phyloP scores from a whole-genome alignment of 306 rosid genomes.

The Cicer judaicum region DNA sequence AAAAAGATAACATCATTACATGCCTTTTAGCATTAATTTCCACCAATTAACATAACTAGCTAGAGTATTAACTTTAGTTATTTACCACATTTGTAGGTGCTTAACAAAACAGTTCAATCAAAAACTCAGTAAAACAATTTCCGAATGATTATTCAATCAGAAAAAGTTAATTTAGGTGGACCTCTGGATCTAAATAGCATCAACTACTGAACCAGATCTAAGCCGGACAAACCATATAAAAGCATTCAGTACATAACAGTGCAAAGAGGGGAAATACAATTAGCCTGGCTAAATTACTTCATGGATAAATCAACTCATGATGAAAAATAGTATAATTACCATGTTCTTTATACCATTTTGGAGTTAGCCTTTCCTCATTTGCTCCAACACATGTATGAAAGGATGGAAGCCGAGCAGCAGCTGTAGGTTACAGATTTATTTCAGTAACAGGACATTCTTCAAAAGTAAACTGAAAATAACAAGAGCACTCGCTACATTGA shows the following conservation, averaged over 20 bases:
- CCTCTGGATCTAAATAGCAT: conserved; percentile 32
- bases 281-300: background rate
- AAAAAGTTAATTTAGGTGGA: conserved; percentile 9
- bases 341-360: conserved; percentile 93
- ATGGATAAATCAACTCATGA: conserved; percentile 11
- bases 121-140: conserved; percentile 14
- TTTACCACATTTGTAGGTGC: background rate
- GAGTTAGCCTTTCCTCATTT: conserved; percentile 89
- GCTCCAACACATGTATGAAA: conserved; percentile 98
- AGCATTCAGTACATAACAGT: conserved; percentile 19
- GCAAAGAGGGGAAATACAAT: conserved; percentile 18
- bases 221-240: conserved; percentile 31
- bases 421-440: conserved; percentile 55
- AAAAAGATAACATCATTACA: conserved; percentile 12
- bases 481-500: conserved; percentile 1
- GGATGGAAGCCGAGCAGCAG: conserved; percentile 87
- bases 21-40: conserved; percentile 3
- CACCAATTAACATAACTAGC: background rate
- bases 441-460: conserved; percentile 34
- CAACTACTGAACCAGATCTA: conserved; percentile 23
- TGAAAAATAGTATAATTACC: conserved; percentile 62
- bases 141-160: background rate
- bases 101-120: conserved; percentile 11
- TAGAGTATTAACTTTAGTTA: background rate
- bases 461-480: conserved; percentile 5